A percentile compares a stretch with the other conserved stretches of the same genome.
Conservation (phyloP, 495 filamentous ascomycete genomes). For the Penicillium alfredii region DNA sequence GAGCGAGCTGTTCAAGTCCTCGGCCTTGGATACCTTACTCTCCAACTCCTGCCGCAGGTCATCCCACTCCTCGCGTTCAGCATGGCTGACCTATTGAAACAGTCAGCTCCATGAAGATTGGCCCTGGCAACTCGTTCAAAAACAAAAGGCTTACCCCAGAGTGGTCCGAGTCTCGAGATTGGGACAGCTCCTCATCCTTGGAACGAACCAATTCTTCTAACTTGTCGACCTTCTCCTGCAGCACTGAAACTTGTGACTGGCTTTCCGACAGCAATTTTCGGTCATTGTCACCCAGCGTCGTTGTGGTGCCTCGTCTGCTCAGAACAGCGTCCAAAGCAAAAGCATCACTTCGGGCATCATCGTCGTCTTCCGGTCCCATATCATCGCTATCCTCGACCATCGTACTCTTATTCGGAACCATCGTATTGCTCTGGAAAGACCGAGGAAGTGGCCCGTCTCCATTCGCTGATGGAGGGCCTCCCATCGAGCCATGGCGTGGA, state of each 20-base stretch:
- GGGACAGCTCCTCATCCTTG: constrained; percentile 53
- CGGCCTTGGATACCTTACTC: constrained; percentile 67
- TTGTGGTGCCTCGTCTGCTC: constrained; percentile 53
- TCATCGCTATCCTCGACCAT: constrained; percentile 97
- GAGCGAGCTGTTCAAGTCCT: constrained; percentile 69
- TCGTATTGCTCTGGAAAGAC: constrained; percentile 90
- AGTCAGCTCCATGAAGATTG: no score
- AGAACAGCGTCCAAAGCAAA: constrained; percentile 53
- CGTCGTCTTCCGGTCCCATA: constrained; percentile 53
- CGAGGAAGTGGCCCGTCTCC: constrained; percentile 67
- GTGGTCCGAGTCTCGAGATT: constrained; percentile 26
- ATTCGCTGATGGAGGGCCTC: constrained; percentile 39
- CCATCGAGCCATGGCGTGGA: constrained; percentile 42
- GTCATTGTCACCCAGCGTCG: constrained; percentile 54
- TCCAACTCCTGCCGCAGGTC: constrained; percentile 70
- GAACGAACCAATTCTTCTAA: constrained; percentile 57
- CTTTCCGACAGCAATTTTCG: constrained; percentile 69
- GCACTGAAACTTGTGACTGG: constrained; percentile 65
- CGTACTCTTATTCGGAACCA: constrained; percentile 95
- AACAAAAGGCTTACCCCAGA: constrained; percentile 9
- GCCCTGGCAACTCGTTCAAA: no score
- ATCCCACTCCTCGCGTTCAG: constrained; percentile 63
- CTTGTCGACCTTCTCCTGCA: constrained; percentile 67
- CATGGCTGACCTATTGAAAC: constrained; percentile 31
- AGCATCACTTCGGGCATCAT: constrained; percentile 57